phyloP scores from a whole-genome alignment of 1,284 basidiomycete species.

The Marasmius oreades region DNA sequence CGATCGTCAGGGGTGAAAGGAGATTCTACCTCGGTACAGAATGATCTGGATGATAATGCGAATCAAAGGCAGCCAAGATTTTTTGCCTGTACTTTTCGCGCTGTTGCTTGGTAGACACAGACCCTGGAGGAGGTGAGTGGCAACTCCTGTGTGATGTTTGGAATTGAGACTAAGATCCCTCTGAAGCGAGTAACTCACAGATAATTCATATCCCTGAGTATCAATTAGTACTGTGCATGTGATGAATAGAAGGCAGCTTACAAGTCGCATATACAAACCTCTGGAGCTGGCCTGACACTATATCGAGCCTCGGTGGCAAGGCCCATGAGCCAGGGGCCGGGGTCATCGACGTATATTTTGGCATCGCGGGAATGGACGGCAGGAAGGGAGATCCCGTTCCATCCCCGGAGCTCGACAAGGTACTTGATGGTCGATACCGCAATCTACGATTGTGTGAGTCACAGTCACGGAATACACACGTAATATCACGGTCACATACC shows the following conservation, averaged over 20 bases:
- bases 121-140: constrained; percentile 72
- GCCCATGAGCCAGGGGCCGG: constrained; percentile 92
- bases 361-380: constrained; percentile 88
- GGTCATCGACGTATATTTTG: constrained; percentile 85
- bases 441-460: constrained; percentile 37
- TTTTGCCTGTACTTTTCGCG: constrained; percentile 82
- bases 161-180: constrained; percentile 5
- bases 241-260: constrained; percentile 37
- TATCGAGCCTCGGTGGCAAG: constrained; percentile 85
- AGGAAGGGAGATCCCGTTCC: constrained; percentile 86
- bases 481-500: constrained; percentile 38
- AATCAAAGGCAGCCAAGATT: constrained; percentile 77
- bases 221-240: background rate
- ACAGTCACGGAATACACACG: constrained; percentile 9
- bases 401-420: constrained; percentile 90
- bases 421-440: constrained; percentile 90
- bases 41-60: constrained; percentile 81
- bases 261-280: constrained; percentile 91
- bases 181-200: constrained; percentile 37
- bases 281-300: constrained; percentile 68
- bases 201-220: constrained; percentile 82
- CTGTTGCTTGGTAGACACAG: constrained; percentile 78
- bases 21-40: constrained; percentile 63
- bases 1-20: background rate
- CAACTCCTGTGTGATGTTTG: constrained; percentile 50